Percentiles rank a stretch among this genome's conserved stretches.
Evolutionary conservation across 805 yeast species (phyloP).

Genomic region (Candida tammaniensis): DNA sequence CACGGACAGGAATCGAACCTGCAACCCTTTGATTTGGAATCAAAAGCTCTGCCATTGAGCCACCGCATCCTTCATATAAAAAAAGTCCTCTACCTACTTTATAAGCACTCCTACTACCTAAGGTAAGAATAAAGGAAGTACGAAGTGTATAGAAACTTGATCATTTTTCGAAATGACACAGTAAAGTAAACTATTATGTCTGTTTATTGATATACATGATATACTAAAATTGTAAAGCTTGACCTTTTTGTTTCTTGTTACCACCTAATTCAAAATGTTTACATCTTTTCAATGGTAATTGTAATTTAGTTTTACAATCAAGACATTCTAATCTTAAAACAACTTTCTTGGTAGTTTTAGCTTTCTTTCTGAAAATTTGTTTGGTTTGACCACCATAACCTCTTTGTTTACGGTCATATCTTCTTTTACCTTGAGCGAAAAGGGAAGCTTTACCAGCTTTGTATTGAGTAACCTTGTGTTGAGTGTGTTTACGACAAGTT

Average conservation of each 20-base stretch:
- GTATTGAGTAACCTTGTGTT: conserved; percentile 99
- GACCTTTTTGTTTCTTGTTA: conserved; percentile 99
- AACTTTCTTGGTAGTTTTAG: conserved; percentile 99
- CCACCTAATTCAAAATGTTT: conserved; percentile 99
- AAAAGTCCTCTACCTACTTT: too few relatives aligned
- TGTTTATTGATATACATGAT: too few relatives aligned
- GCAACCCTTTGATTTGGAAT: conserved; percentile 73
- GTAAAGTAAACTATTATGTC: too few relatives aligned
- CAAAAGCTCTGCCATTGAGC: conserved; percentile 44
- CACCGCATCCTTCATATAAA: too few relatives aligned
- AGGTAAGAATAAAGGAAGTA: too few relatives aligned
- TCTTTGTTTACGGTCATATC: conserved; percentile 99
- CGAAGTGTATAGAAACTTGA: too few relatives aligned
- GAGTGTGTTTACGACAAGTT: conserved; percentile 99
- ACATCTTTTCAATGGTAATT: conserved; percentile 98
- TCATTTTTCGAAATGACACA: too few relatives aligned
- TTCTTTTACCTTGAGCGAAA: conserved; percentile 99
- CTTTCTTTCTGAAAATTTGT: conserved; percentile 99
- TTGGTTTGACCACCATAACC: conserved; percentile 99
- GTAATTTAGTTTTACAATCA: conserved; percentile 97
- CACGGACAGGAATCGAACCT: conserved; percentile 87
- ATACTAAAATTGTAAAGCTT: conserved; percentile 96
- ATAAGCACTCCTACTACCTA: too few relatives aligned
- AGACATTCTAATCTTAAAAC: conserved; percentile 99
- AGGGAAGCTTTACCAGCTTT: conserved; percentile 99